Percentiles rank a stretch among this genome's conserved stretches.
These are phyloP conservation scores for Fusarium marasasianum DNA, from an alignment of 2,329 filamentous ascomycete species.

Conservation along the genomic window DNA sequence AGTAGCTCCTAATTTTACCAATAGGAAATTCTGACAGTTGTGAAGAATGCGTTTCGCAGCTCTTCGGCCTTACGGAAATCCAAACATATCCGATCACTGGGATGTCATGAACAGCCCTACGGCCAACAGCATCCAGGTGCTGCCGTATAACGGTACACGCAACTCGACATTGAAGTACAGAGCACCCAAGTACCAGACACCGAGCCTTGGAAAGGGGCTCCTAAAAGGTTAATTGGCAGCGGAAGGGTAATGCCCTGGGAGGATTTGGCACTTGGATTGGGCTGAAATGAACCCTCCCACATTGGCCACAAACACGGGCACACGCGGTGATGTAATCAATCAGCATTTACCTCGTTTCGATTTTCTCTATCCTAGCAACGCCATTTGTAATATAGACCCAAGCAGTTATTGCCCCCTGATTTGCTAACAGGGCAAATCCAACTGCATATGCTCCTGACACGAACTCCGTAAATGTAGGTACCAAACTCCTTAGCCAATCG, in stretches of 20 bases:
- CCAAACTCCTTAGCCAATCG: slow-evolving; percentile 17
- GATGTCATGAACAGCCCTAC: slow-evolving; percentile 49
- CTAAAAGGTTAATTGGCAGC: background rate
- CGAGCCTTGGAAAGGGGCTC: background rate
- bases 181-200: slow-evolving; percentile 5
- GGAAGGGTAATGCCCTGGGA: background rate
- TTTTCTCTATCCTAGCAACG: slow-evolving; percentile 3
- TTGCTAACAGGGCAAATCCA: background rate
- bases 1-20: slow-evolving; percentile 5
- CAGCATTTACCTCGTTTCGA: slow-evolving; percentile 3
- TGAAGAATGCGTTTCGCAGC: slow-evolving; percentile 54
- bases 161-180: slow-evolving; percentile 39
- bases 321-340: background rate
- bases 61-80: slow-evolving; percentile 54
- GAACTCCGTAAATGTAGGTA: slow-evolving; percentile 18
- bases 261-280: background rate
- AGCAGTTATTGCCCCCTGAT: background rate
- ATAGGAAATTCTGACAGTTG: slow-evolving; percentile 9
- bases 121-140: slow-evolving; percentile 48
- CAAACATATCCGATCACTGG: slow-evolving; percentile 53
- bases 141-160: slow-evolving; percentile 44
- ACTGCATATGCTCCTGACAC: slow-evolving; percentile 7
- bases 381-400: slow-evolving; percentile 11
- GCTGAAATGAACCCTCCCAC: background rate
- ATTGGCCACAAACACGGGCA: background rate